Conservation (phyloP, 371 early-diverging fungal species). For the Mortierella sp. region DNA sequence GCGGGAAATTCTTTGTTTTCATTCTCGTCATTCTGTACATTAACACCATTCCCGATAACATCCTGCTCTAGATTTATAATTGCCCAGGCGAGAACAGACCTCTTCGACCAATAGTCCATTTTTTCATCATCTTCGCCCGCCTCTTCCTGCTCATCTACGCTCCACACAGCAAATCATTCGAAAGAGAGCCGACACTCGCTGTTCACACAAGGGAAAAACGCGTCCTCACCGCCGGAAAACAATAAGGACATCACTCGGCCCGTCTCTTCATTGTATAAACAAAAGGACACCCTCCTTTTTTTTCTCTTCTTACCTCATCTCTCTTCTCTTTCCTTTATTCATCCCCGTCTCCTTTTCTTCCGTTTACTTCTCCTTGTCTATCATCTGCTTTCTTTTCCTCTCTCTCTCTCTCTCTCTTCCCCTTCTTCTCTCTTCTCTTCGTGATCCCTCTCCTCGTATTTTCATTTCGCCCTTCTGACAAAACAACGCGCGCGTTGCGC, state of each 20-base stretch:
- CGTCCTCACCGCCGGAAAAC: too few relatives aligned
- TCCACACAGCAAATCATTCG: too few relatives aligned
- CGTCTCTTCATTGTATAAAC: too few relatives aligned
- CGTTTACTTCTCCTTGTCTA: not conserved
- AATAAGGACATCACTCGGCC: too few relatives aligned
- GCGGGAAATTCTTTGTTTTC: not conserved
- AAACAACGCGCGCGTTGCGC: conserved; percentile 5
- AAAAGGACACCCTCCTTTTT: too few relatives aligned
- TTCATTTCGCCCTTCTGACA: not conserved
- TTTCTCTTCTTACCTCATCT: not conserved
- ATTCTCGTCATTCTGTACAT: not conserved
- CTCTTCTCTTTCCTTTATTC: not conserved
- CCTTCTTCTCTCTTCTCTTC: not conserved
- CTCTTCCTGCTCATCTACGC: too few relatives aligned
- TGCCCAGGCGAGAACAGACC: too few relatives aligned
- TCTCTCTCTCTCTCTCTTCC: not conserved
- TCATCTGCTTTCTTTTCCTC: not conserved
- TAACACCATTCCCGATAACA: not conserved
- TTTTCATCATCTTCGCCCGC: too few relatives aligned
- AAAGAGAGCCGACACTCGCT: too few relatives aligned
- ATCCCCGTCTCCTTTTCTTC: not conserved
- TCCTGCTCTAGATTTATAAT: too few relatives aligned
- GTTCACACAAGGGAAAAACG: too few relatives aligned
- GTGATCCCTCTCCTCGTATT: not conserved
- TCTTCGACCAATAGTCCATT: too few relatives aligned